Evolutionary conservation across 2,329 filamentous ascomycete genomes (phyloP).

Genomic region (Xylariaceae sp.): DNA sequence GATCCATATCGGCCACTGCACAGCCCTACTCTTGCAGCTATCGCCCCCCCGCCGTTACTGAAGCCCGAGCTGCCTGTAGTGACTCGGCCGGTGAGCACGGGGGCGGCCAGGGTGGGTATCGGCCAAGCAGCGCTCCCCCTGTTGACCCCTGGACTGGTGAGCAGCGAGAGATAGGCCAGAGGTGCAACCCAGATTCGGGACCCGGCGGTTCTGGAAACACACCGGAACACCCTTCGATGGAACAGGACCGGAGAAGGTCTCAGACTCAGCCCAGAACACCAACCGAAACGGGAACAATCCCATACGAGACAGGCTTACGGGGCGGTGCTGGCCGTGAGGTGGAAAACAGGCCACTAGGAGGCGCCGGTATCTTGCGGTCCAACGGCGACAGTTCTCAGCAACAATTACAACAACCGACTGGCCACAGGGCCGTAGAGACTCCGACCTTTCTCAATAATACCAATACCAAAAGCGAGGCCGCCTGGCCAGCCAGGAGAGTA

Average conservation of each 20-base stretch:
- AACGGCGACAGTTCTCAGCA: conserved; percentile 22
- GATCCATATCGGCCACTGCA: conserved; percentile 28
- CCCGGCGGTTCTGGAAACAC: conserved; percentile 26
- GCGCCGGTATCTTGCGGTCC: conserved; percentile 22
- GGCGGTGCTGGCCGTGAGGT: conserved; percentile 28
- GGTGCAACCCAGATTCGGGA: too few relatives aligned
- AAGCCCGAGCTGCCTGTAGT: conserved; percentile 20
- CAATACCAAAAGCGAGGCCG: too few relatives aligned
- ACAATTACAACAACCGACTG: conserved; percentile 12
- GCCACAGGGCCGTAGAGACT: conserved; percentile 31
- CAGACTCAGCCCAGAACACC: conserved; percentile 41
- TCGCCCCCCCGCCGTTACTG: conserved; percentile 27
- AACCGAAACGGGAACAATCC: conserved; percentile 31
- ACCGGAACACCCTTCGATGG: conserved; percentile 59
- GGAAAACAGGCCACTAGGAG: conserved; percentile 26
- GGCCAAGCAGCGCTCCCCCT: conserved; percentile 22
- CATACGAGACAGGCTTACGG: conserved; percentile 26
- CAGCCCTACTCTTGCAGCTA: conserved; percentile 26
- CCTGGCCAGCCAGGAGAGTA: too few relatives aligned
- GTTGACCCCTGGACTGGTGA: conserved; percentile 27
- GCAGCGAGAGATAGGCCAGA: conserved; percentile 21
- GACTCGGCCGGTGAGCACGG: conserved; percentile 21
- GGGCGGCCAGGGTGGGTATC: conserved; percentile 24
- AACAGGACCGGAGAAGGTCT: too few relatives aligned
- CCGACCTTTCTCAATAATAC: conserved; percentile 39